Base-by-base conservation (phyloP, 768 basidiomycete species). In the Termitomyces sp. region DNA sequence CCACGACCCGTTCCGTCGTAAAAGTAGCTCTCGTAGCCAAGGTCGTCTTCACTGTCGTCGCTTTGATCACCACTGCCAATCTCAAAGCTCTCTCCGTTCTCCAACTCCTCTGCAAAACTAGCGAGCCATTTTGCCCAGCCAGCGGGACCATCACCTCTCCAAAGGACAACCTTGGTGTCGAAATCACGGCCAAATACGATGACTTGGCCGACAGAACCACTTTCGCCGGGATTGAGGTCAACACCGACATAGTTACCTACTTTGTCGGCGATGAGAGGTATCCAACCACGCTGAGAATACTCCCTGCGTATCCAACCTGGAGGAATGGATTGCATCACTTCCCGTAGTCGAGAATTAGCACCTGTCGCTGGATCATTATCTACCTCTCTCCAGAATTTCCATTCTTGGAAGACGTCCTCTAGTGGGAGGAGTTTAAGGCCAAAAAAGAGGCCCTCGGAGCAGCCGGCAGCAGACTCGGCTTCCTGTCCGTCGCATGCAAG, bases 141-240 rank as follows among this genome's bases (percentile, higher is more conserved):
- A 10, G 81, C 85, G 15, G 82, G 79, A 7, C 94, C 94, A 54
- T 98, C 94, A 7, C 97, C 97, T 49, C 82, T 78, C 86, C 89
- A 98, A 43, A 98, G 76, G 39, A 98, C 95, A 35, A 97, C 91
- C 67, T 99, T 99, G 11, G 93, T 89, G 70, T 99, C 97, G 70
- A 98, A 98, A 66, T 98, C 97, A 48, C 97, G 83, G n/a, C 97
- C 97, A 68, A 98, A 99, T 46, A 98, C 87, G 54, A 99, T 97
- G 44, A 98, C 96, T 67, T 99, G 97, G 6, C 97, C 97, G 52
- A 79, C 76, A 9, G 80, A 73, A 41, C 94, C 94, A 44, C 73
- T 71, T 65, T 87, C 84, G 9, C 68, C 90, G 7, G 96, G 96
- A 70, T 89, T 93, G 55, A 99, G 79, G 69, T 99, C 97, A 44